Evolutionary conservation across 371 early-diverging fungal genomes (phyloP), one percentile per base, ranked within the genome.

Genomic region (Sporodiniella umbellata): DNA sequence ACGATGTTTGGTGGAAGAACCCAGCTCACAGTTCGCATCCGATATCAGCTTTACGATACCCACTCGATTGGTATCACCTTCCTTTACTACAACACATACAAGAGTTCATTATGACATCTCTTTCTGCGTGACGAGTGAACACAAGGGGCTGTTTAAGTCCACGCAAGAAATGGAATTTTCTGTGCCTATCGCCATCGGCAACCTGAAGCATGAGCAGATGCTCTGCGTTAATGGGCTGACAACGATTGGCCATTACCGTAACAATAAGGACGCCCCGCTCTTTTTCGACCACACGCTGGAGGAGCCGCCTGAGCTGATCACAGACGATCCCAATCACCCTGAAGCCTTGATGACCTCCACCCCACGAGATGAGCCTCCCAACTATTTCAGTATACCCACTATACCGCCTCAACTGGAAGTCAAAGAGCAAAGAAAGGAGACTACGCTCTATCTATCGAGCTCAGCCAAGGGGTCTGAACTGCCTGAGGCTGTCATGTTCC

Each of bases 51-150:
- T 75, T 51, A 58, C 65, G 26, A 56, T 75, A 4, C 76, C 76
- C 18, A 75, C 76, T 7, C 64, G 72, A 18, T 60, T 75, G 2
- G 76, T 75, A 0, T 71, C 72, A 1, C 76, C 76, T 12, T 69
- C 72, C 0, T 75, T 69, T 49, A 56, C 53, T 3, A 62, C 72
- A 10, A 64, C 66, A 10, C 72, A 75, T 46, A 69, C 72, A 4
- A 60, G 76, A 10, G 72, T 75, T 0, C 60, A 69, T 44, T 75
- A 75, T 45, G 76, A 70, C 33, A 18, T 75, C 4, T 53, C 52
- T 14, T 72, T 75, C 30, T 15, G 40, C 8, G 50, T 72, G 3
- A 45, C 69, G 7, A 19, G 40, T 19, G 72, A 75, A 35, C 54
- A 52, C 15, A 68, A 67, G 1, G 62, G 64, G 3, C 21, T 75